Evolutionary conservation across 2,329 filamentous ascomycete species (phyloP), one percentile per base, ranked within the genome.

Genomic region (Emergomyces orientalis): DNA sequence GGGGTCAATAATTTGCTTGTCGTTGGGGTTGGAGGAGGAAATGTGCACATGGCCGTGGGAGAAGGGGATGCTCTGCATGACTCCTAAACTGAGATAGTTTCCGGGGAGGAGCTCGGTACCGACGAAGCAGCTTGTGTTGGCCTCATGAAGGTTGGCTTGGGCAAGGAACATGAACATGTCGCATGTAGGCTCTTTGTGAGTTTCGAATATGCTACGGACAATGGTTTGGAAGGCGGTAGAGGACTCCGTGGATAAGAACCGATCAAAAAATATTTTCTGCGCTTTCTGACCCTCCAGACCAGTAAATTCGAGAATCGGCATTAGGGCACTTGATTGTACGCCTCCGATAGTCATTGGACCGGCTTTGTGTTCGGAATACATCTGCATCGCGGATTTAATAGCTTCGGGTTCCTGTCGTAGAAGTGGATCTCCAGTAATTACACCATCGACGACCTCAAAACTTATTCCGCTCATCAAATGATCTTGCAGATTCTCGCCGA

Each of bases 401-500:
- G 72, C 78, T 62, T 80, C 79, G 59, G 75, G 76, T 63, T 77
- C 80, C 3, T 69, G 63, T 59, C 71, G 62, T 43, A 71, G 63
- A 27, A 69, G 55, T 68, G 78, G 70, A 61, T 61, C 59, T 62
- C 68, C 59, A 77, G 69, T 62, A 71, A 79, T 72, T 75, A 79
- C 62, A 14, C 59, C 34, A 9, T 71, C 67, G 25, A 71, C 69
- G 17, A 69, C 70, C 34, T 68, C 64, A 57, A 69, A 71, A 39
- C 66, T 72, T 32, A 74, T 69, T 8, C 67, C 70, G 27, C 65
- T 61, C n/a, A 78, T 62, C 37, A 72, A 67, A 68, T 81, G 80
- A 56, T 83, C 80, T 65, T 83, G 81, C 55, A 82, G 74, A 64
- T 82, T 82, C 58, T 78, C 77, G 9, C 81, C 81, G 4, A 83